Evolutionary conservation across 805 yeast species (phyloP).

Genomic region (Metschnikowia shivogae): DNA sequence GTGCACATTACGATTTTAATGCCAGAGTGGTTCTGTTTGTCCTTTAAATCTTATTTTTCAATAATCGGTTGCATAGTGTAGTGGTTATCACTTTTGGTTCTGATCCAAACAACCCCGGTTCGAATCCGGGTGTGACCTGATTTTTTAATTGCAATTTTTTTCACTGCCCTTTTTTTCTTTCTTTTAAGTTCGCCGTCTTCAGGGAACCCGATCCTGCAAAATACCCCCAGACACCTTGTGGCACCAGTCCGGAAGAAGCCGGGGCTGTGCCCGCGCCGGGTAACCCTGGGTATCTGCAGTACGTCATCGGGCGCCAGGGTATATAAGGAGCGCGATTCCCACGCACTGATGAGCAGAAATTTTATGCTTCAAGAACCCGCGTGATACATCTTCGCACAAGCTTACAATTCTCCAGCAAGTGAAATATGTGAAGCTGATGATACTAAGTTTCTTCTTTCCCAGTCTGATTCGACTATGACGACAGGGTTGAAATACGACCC

Average conservation of each 20-base stretch:
- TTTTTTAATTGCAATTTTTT: too few species aligned
- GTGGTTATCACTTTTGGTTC: conserved; percentile 80
- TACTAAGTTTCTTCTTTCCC: conserved; percentile 78
- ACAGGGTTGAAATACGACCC: conserved; percentile 63
- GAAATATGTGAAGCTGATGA: conserved; percentile 37
- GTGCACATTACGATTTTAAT: too few species aligned
- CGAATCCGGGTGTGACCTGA: conserved; percentile 80
- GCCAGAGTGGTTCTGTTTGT: too few species aligned
- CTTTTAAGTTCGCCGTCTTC: too few species aligned
- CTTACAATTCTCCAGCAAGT: conserved; percentile 19
- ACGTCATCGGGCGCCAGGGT: conserved; percentile 11
- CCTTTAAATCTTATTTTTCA: not conserved
- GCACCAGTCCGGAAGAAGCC: not conserved
- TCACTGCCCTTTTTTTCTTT: too few species aligned
- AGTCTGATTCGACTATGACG: conserved; percentile 93
- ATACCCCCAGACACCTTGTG: too few species aligned
- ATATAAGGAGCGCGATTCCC: conserved; percentile 8
- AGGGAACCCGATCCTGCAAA: too few species aligned
- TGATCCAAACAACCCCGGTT: conserved; percentile 82
- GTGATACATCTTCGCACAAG: conserved; percentile 20
- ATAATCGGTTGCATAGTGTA: conserved; percentile 55
- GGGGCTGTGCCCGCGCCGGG: conserved; percentile 8
- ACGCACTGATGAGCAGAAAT: not conserved
- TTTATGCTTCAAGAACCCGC: not conserved
- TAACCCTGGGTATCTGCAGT: conserved; percentile 10